Evolutionary conservation across 306 rosid species (phyloP).

Genomic region (Vigna angularis): DNA sequence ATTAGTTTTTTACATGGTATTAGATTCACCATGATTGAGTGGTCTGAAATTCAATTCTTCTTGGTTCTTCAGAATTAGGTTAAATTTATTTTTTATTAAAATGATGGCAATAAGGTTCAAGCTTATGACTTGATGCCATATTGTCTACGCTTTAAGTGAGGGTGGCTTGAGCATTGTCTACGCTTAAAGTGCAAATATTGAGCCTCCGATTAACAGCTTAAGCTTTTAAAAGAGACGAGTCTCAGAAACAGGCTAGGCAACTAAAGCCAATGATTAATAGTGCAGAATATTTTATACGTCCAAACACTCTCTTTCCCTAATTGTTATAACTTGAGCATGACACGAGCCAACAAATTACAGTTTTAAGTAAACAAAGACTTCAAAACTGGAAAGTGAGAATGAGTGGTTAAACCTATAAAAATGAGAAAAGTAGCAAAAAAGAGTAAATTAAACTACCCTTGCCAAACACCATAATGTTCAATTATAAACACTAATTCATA

Average conservation of each 20-base stretch:
- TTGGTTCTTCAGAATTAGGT: not conserved
- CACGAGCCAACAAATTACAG: not conserved
- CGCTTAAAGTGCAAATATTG: not conserved
- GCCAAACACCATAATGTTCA: conserved; percentile 5
- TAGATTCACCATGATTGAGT: not conserved
- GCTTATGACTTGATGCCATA: not conserved
- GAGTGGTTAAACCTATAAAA: not conserved
- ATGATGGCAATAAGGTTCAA: not conserved
- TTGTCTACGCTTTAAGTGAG: not conserved
- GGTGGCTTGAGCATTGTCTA: not conserved
- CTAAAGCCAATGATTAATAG: conserved; percentile 2
- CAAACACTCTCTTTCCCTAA: conserved; percentile 26
- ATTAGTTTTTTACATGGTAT: not conserved
- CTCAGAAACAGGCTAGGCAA: not conserved
- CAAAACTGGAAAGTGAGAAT: conserved; percentile 16
- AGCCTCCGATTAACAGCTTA: not conserved
- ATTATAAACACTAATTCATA: conserved; percentile 12
- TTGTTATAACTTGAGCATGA: not conserved
- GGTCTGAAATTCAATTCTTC: not conserved
- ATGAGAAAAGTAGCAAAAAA: not conserved
- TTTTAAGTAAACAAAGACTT: not conserved
- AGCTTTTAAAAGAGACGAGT: conserved; percentile 1
- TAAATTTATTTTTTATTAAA: not conserved
- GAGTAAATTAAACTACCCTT: not conserved
- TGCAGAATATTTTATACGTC: not conserved